Evolutionary conservation across 2,329 filamentous ascomycete genomes (phyloP).

Genomic region (Claviceps monticola): DNA sequence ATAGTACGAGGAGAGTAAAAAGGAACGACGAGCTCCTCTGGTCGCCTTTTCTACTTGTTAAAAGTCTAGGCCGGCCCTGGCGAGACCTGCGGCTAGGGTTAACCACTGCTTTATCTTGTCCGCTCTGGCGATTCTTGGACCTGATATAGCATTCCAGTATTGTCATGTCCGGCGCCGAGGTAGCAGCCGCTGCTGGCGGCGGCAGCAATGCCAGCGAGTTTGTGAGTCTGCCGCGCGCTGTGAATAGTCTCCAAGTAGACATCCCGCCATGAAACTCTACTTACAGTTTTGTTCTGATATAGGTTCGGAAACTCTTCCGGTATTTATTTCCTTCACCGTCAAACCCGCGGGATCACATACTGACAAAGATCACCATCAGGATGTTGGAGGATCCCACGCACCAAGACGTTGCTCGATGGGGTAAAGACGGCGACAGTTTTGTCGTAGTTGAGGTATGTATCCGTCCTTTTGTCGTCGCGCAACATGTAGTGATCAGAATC

Average conservation of each 20-base stretch:
- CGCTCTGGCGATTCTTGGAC: not conserved
- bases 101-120: not conserved
- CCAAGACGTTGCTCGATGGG: conserved; percentile 87
- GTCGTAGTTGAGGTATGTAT: conserved; percentile 75
- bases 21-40: not conserved
- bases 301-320: conserved; percentile 99
- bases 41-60: not conserved
- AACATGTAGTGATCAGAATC: too few species aligned
- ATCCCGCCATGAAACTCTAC: not conserved
- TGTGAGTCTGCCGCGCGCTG: conserved; percentile 41
- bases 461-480: not conserved
- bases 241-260: not conserved
- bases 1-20: not conserved
- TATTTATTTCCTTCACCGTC: conserved; percentile 27
- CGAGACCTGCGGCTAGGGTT: not conserved
- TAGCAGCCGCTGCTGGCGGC: conserved; percentile 22
- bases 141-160: not conserved
- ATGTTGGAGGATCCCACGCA: conserved; percentile 96
- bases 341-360: not conserved
- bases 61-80: not conserved
- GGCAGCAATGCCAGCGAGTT: conserved; percentile 88
- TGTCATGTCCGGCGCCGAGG: conserved; percentile 22
- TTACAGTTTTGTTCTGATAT: conserved; percentile 4
- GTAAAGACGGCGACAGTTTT: conserved; percentile 87
- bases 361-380: conserved; percentile 11